Conservation (phyloP, 1,284 basidiomycete species). For the Paramarasmius palmivorus region DNA sequence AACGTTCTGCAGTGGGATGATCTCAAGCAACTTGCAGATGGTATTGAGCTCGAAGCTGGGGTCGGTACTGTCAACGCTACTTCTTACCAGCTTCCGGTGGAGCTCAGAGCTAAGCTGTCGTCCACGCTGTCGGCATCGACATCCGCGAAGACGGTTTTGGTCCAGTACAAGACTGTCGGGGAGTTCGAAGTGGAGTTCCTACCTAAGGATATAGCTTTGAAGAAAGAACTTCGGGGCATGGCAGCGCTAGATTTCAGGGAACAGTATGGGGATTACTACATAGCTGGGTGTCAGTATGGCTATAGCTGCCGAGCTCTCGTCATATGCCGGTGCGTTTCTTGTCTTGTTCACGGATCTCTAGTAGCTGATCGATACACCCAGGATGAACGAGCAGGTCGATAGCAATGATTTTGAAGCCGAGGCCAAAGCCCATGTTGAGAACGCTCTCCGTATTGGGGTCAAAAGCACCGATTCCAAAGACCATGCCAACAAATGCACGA, state of each 20-base stretch:
- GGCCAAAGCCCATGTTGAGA: slow-evolving; percentile 15
- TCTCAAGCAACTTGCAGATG: slow-evolving; percentile 15
- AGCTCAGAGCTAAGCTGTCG: slow-evolving; percentile 17
- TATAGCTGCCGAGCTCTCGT: slow-evolving; percentile 21
- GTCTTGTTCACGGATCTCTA: not conserved
- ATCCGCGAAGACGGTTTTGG: slow-evolving; percentile 16
- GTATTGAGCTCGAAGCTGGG: slow-evolving; percentile 17
- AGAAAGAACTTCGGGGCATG: slow-evolving; percentile 14
- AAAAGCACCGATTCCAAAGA: slow-evolving; percentile 12
- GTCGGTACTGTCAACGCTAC: slow-evolving; percentile 15
- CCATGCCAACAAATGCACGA: slow-evolving; percentile 11
- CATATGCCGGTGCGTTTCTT: slow-evolving; percentile 18
- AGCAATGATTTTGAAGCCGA: slow-evolving; percentile 14
- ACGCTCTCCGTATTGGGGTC: slow-evolving; percentile 16
- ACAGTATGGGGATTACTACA: slow-evolving; percentile 22
- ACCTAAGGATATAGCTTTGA: slow-evolving; percentile 11
- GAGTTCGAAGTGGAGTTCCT: slow-evolving; percentile 16
- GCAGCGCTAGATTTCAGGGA: slow-evolving; percentile 16
- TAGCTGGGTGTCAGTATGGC: slow-evolving; percentile 17
- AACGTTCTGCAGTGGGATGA: slow-evolving; percentile 17
- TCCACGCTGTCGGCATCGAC: slow-evolving; percentile 15
- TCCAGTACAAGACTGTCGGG: slow-evolving; percentile 17
- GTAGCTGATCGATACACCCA: slow-evolving; percentile 1
- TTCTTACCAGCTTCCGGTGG: slow-evolving; percentile 7
- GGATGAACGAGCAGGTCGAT: slow-evolving; percentile 16